Conservation (phyloP, 108 stramenopile species). For the Seminavis robusta region DNA sequence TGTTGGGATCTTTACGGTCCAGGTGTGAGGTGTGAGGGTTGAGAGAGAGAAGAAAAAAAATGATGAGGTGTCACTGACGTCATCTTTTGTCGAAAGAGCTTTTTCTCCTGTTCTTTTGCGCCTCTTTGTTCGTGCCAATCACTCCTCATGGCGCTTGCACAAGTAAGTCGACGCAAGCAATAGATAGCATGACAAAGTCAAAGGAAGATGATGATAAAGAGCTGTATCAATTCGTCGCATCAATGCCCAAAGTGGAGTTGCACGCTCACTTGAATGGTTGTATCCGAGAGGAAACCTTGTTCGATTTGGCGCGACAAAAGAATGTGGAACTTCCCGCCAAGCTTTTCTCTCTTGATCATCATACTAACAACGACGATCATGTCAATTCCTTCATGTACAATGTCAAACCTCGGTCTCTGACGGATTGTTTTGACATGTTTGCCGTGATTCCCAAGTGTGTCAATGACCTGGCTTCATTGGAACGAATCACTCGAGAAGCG, state of each 20-base stretch:
- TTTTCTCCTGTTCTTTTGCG: too few species aligned
- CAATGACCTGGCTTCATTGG: conserved; percentile 44
- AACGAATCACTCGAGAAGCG: conserved; percentile 61
- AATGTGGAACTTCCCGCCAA: conserved; percentile 28
- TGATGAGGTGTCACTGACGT: too few species aligned
- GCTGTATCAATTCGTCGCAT: background rate
- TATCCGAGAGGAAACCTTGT: conserved; percentile 73
- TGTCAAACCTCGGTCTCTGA: conserved; percentile 46
- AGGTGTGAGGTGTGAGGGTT: too few species aligned
- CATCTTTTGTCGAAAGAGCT: too few species aligned
- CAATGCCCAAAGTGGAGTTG: conserved; percentile 73
- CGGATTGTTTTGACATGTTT: conserved; percentile 86
- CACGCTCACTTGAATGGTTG: conserved; percentile 92
- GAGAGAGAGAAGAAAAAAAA: too few species aligned
- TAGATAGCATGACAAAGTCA: too few species aligned
- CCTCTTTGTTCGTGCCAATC: too few species aligned
- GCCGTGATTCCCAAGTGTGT: conserved; percentile 64
- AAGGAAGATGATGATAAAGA: background rate
- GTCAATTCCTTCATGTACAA: conserved; percentile 20
- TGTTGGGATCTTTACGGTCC: too few species aligned
- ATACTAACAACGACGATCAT: background rate
- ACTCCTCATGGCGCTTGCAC: too few species aligned
- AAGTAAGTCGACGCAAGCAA: too few species aligned
- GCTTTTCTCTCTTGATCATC: conserved; percentile 22
- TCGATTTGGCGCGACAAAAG: conserved; percentile 57